Percentiles rank a stretch among this genome's conserved stretches.
Conservation (phyloP, 1,284 basidiomycete genomes). For the Porogramme epimiltina region DNA sequence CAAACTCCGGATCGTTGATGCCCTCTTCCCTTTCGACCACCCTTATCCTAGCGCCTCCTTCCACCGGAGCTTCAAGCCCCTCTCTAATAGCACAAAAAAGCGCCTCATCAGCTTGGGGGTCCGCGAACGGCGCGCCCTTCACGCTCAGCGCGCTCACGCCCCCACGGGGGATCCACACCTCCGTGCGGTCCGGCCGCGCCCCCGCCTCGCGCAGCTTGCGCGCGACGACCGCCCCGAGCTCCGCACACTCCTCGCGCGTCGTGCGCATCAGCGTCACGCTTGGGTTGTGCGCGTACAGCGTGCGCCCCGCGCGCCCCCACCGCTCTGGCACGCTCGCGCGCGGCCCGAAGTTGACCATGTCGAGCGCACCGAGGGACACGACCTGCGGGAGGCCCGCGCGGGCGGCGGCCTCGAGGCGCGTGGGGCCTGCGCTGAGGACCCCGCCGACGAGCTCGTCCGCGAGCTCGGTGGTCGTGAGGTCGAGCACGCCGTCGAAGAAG, state of each 20-base stretch:
- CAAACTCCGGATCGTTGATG: slow-evolving; percentile 23
- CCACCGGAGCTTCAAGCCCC: not conserved
- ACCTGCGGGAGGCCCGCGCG: slow-evolving; percentile 22
- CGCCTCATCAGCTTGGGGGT: slow-evolving; percentile 20
- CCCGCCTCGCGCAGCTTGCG: slow-evolving; percentile 14
- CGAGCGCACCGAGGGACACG: slow-evolving; percentile 27
- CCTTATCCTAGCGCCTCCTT: not conserved
- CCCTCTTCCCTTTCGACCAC: slow-evolving; percentile 19
- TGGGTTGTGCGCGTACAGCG: slow-evolving; percentile 23
- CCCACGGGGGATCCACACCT: slow-evolving; percentile 22
- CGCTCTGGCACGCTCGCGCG: slow-evolving; percentile 19
- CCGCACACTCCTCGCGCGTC: slow-evolving; percentile 19
- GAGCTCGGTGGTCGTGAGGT: slow-evolving; percentile 29
- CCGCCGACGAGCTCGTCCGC: slow-evolving; percentile 28
- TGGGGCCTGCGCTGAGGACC: slow-evolving; percentile 24
- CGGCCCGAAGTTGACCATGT: slow-evolving; percentile 28
- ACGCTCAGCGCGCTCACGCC: slow-evolving; percentile 22
- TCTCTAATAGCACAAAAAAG: slow-evolving; percentile 14
- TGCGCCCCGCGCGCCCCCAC: slow-evolving; percentile 12
- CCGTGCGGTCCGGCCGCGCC: slow-evolving; percentile 7
- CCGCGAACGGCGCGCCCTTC: slow-evolving; percentile 17
- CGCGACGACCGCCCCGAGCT: slow-evolving; percentile 21
- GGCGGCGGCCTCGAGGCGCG: slow-evolving; percentile 25
- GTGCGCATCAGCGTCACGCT: slow-evolving; percentile 26
- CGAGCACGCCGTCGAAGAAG: slow-evolving; percentile 27